Conservation (phyloP, 768 basidiomycete genomes). For the Mycena olivaceomarginata region DNA sequence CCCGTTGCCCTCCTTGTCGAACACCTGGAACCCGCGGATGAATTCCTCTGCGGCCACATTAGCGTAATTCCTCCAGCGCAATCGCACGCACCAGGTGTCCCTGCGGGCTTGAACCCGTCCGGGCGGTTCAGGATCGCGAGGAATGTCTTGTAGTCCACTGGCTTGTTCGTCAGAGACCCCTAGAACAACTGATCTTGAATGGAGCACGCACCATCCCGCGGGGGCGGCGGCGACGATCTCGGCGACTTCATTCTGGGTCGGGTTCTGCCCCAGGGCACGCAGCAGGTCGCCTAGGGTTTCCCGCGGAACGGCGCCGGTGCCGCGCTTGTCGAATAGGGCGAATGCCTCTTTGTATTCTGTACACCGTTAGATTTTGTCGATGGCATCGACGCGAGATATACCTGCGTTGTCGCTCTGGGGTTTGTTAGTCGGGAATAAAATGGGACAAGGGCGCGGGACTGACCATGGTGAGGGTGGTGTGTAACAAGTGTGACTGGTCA, state of each 20-base stretch:
- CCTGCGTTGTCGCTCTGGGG: conserved; percentile 73
- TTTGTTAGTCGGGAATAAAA: conserved; percentile 3
- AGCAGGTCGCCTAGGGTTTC: conserved; percentile 95
- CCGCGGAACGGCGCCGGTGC: conserved; percentile 91
- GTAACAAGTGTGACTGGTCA: no score
- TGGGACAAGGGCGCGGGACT: background rate
- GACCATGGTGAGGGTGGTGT: conserved; percentile 22
- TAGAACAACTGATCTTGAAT: background rate
- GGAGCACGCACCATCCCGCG: conserved; percentile 78
- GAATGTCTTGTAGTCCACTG: conserved; percentile 95
- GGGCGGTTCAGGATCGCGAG: conserved; percentile 94
- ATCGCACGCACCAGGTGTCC: conserved; percentile 86
- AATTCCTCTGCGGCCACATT: conserved; percentile 86
- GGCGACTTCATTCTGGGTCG: conserved; percentile 98
- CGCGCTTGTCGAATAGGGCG: conserved; percentile 98
- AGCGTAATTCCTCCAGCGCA: background rate
- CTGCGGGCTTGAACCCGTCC: conserved; percentile 98
- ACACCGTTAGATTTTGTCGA: background rate
- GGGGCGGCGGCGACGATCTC: conserved; percentile 85
- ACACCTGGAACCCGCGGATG: conserved; percentile 99
- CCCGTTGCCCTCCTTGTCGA: conserved; percentile 96
- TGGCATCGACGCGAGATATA: conserved; percentile 36
- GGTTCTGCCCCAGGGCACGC: conserved; percentile 97
- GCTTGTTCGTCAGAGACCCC: background rate
- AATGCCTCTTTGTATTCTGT: conserved; percentile 98